These are phyloP conservation scores for Dianthus caryophyllus DNA, from an alignment of 148 eudicot genomes.

Conservation along the genomic window DNA sequence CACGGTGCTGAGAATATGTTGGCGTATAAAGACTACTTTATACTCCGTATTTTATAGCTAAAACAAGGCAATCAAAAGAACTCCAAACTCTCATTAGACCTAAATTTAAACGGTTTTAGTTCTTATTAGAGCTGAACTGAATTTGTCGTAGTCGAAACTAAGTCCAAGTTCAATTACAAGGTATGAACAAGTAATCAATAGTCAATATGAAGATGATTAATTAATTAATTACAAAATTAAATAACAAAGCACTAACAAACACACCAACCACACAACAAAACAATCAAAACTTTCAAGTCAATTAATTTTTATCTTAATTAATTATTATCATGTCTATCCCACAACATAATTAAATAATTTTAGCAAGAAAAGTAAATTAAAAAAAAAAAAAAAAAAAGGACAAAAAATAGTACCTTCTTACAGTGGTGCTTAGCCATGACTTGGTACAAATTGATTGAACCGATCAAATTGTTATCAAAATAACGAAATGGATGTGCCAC, in stretches of 20 bases:
- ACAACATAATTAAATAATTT: neutral
- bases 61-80: no score
- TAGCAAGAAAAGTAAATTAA: no score
- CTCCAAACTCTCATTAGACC: no score
- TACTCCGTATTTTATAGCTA: no score
- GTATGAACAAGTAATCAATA: neutral
- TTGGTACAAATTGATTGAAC: constrained; percentile 74
- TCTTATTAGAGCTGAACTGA: no score
- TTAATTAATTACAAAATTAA: neutral
- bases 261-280: neutral
- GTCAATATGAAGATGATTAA: neutral
- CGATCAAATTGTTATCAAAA: constrained; percentile 78
- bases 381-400: no score
- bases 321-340: constrained; percentile 1
- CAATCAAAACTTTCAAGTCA: neutral
- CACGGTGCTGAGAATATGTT: no score
- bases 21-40: no score
- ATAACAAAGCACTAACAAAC: constrained; percentile 8
- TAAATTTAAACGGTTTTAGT: no score
- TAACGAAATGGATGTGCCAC: constrained; percentile 63
- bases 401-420: constrained; percentile 57
- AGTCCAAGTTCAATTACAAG: neutral
- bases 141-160: no score
- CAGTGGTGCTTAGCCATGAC: constrained; percentile 78
- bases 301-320: no score